Base-by-base conservation (phyloP, 2,329 filamentous ascomycete species). In the Blastomyces silverae region DNA sequence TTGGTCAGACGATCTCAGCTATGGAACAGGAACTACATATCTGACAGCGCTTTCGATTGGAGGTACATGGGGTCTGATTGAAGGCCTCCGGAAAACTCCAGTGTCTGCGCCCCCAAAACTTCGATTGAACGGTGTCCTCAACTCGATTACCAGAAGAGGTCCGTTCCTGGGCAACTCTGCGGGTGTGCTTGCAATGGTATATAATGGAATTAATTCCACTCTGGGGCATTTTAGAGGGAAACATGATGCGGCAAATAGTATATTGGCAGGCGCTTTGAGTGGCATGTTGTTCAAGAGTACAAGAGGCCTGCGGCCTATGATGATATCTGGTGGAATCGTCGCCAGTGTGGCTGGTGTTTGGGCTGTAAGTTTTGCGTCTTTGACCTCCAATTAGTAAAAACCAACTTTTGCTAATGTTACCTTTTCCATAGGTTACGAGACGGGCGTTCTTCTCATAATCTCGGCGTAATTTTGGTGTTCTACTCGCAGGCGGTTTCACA, bases 201-300 rank as follows among this genome's bases (percentile, higher is more conserved):
- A 99, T 80, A 99, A 97, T 79, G 90, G 90, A 64, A 83, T 94
- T 77, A 96, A 96, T 81, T 94, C 90, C 42, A 86, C 86, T 64
- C 86, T 96, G 67, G 92, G 91, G 50, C 87, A 89, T 72, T 77
- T 87, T 68, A 84, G 92, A 67, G 91, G 91, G 68, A 91, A 91
- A 80, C 92, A 96, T 71, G 95, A 99, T 77, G 85, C 91, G 2
- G 85, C 88, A 65, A 99, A 99, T 81, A 94, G 91, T 68, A 85
- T 99, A 63, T 79, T 85, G 25, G 93, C 94, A 5, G 94, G 95
- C 69, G 89, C 84, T 1, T 77, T 99, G 71, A 96, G 92, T 74
- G 94, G 94, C 65, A 92, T 93, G 84, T 76, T 99, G 17, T 99
- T 99, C 81, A 97, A 97, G 84, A 96, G 92, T 77, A 97, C 95